phyloP scores from a whole-genome alignment of 805 yeast genomes.

The Myxozyma vanderwaltii region DNA sequence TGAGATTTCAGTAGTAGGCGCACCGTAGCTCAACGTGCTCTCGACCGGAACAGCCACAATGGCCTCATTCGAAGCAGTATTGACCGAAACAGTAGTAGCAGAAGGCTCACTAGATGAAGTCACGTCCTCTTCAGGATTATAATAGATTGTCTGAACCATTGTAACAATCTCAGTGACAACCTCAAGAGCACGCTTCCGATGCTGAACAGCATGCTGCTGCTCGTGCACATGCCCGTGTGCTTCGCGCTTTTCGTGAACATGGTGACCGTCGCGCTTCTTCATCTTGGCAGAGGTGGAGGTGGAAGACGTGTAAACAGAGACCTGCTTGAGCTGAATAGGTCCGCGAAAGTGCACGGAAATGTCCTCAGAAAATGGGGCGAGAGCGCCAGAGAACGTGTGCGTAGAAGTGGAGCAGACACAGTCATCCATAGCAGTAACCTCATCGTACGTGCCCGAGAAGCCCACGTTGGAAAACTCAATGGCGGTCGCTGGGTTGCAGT shows the following conservation, averaged over 20 bases:
- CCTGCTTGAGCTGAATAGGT: slow-evolving; percentile 75
- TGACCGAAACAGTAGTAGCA: slow-evolving; percentile 34
- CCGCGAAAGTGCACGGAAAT: slow-evolving; percentile 89
- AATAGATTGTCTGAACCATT: slow-evolving; percentile 52
- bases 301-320: slow-evolving; percentile 79
- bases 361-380: slow-evolving; percentile 85
- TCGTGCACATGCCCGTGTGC: slow-evolving; percentile 39
- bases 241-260: slow-evolving; percentile 49
- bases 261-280: slow-evolving; percentile 32
- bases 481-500: slow-evolving; percentile 72
- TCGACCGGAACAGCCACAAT: slow-evolving; percentile 20
- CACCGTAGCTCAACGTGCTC: slow-evolving; percentile 36
- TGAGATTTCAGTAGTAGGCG: slow-evolving; percentile 36
- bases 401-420: slow-evolving; percentile 62
- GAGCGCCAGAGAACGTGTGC: slow-evolving; percentile 63
- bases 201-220: slow-evolving; percentile 48
- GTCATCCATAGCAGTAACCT: slow-evolving; percentile 78
- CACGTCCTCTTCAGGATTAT: slow-evolving; percentile 34
- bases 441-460: slow-evolving; percentile 78
- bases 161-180: slow-evolving; percentile 73
- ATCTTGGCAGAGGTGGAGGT: slow-evolving; percentile 43
- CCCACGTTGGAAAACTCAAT: slow-evolving; percentile 74
- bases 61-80: slow-evolving; percentile 19
- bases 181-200: slow-evolving; percentile 61
- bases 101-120: slow-evolving; percentile 38